Conservation (phyloP, 306 rosid genomes). For the Casuarina cunninghamiana region DNA sequence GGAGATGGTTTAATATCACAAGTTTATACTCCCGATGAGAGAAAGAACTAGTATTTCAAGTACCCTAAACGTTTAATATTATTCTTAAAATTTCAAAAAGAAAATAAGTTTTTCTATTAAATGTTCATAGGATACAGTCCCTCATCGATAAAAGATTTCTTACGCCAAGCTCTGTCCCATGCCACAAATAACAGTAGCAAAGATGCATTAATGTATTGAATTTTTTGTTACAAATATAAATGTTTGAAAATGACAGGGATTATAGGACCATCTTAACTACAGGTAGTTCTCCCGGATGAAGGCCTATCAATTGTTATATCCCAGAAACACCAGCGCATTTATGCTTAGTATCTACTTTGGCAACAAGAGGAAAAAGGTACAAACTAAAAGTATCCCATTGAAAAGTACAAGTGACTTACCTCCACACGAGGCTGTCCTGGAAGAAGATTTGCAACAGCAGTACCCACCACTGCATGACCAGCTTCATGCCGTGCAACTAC, state of each 20-base stretch:
- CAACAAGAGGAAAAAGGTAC: neutral
- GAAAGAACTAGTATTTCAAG: neutral
- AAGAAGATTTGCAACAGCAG: constrained; percentile 93
- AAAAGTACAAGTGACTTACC: constrained; percentile 42
- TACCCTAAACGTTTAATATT: neutral
- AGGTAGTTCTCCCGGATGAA: neutral
- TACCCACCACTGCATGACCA: constrained; percentile 98
- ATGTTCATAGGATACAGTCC: neutral
- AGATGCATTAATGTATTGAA: neutral
- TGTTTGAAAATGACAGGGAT: neutral
- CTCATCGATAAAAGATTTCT: neutral
- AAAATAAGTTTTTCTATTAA: neutral
- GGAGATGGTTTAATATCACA: too few relatives aligned
- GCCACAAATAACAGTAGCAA: neutral
- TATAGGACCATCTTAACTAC: neutral
- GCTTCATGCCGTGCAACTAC: constrained; percentile 99
- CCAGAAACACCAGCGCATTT: constrained; percentile 13
- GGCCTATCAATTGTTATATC: neutral
- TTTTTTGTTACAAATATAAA: neutral
- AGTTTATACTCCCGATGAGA: neutral
- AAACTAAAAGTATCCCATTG: neutral
- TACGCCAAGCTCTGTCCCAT: neutral
- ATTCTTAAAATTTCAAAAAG: neutral
- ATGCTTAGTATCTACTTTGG: constrained; percentile 10
- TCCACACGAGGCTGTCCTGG: constrained; percentile 96